Evolutionary conservation across 202 grass and related monocot species (phyloP), one percentile per base, ranked within the genome.

Genomic region (Thinopyrum obtusiflorum): DNA sequence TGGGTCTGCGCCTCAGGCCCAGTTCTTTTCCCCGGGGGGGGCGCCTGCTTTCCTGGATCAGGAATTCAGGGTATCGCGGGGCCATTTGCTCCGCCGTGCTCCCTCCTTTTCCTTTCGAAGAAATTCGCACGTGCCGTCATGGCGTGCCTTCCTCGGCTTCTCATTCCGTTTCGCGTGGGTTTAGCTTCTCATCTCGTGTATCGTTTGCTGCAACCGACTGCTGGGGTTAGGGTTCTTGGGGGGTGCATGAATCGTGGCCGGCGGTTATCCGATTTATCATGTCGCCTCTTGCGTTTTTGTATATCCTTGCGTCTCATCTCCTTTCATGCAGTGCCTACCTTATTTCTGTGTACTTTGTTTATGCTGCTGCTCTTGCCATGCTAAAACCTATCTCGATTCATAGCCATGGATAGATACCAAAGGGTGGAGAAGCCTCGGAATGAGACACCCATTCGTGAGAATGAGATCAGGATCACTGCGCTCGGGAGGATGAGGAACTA

Each of bases 401-500:
- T 65, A 91, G 89, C 57, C 65, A 92, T 94, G 92, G 92, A 94
- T 76, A 88, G 90, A 59, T 94, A 97, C 86, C 86, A 91, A 57
- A 91, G 90, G 88, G 92, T 97, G 76, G 90, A 94, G 76, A 97
- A 94, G 68, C 88, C 86, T 20, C 86, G 86, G n/a, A 81, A 89
- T 40, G 90, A 89, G 21, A 86, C 86, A 5, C 88, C 88, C 0
- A 94, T 94, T 49, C 88, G 85, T 23, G 84, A 97, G 64, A 97
- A 94, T 77, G 94, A 92, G 86, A 97, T 94, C 78, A 84, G 92
- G 40, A 91, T 97, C 51, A 94, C 90, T 39, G 86, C 88, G 11
- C 84, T 88, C 31, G 92, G 94, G 83, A 94, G 90, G 87, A 97
- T 94, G 86, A 85, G 92, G 68, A 97, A 92, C 88, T 97, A 94